Conservation (phyloP, 1,139 yeast genomes). For the Saccharomyces pastorianus region DNA sequence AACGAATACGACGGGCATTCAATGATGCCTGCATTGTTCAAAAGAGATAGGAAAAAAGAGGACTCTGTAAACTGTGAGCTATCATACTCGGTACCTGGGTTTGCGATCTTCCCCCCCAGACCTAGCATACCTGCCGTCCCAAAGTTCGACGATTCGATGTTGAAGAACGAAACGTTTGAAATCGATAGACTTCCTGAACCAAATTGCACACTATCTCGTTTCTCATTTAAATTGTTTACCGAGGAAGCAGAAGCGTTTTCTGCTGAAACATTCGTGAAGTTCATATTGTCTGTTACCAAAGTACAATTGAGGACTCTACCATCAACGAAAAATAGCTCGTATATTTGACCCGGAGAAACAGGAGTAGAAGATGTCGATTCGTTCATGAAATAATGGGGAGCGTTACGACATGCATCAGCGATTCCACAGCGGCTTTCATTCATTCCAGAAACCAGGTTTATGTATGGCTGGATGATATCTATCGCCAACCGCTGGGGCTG, state of each 20-base stretch:
- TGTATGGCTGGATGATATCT: constrained; percentile 37
- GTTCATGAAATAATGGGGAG: constrained; percentile 14
- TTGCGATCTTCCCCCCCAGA: constrained; percentile 36
- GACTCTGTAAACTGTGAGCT: constrained; percentile 28
- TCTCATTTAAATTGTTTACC: constrained; percentile 1
- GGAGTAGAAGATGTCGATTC: constrained; percentile 16
- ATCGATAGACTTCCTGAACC: constrained; percentile 9
- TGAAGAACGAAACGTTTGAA: constrained; percentile 30
- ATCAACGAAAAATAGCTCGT: constrained; percentile 18
- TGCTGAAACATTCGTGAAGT: constrained; percentile 9
- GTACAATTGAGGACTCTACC: constrained; percentile 18
- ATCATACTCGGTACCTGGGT: constrained; percentile 9
- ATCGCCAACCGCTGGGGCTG: constrained; percentile 33
- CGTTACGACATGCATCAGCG: constrained; percentile 12
- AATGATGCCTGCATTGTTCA: constrained; percentile 35
- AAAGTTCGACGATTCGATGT: constrained; percentile 36
- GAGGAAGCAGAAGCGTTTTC: neutral
- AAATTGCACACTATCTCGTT: neutral
- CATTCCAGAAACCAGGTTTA: constrained; percentile 35
- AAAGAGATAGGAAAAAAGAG: constrained; percentile 37
- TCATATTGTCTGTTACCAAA: constrained; percentile 18
- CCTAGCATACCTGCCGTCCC: constrained; percentile 50
- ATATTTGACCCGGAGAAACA: constrained; percentile 6
- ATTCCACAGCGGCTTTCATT: constrained; percentile 21
- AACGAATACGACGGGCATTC: constrained; percentile 49